Conservation (phyloP, 192 early-diverging fungal species). For the Coemansia sp. region DNA sequence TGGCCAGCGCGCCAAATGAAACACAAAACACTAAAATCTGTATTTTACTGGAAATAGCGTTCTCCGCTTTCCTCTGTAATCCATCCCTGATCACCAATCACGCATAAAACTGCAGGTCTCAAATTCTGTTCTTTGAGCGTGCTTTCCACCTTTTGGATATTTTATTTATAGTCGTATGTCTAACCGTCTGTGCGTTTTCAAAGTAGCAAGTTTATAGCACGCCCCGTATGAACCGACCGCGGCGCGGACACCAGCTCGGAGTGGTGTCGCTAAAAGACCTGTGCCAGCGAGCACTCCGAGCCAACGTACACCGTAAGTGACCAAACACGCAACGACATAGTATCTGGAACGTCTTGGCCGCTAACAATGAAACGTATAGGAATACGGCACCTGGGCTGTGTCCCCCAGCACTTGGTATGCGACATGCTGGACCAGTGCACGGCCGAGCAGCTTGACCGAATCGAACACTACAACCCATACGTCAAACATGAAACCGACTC, state of each 20-base stretch:
- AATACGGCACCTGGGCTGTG: slow-evolving; percentile 27
- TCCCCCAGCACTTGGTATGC: slow-evolving; percentile 37
- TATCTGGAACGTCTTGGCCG: too few species aligned
- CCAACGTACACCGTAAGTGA: slow-evolving; percentile 35
- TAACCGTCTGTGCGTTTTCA: too few species aligned
- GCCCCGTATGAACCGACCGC: slow-evolving; percentile 10
- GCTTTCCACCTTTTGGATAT: slow-evolving; percentile 3
- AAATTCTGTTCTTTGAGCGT: neutral
- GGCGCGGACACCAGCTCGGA: neutral
- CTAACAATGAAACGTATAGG: neutral
- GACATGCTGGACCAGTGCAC: slow-evolving; percentile 40
- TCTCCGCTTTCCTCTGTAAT: too few species aligned
- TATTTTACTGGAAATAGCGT: too few species aligned
- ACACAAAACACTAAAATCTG: too few species aligned
- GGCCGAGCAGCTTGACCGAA: slow-evolving; percentile 37
- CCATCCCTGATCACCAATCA: too few species aligned
- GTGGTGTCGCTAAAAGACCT: slow-evolving; percentile 38
- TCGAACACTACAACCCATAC: slow-evolving; percentile 47
- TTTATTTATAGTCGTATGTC: neutral
- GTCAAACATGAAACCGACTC: slow-evolving; percentile 43
- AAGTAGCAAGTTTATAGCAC: too few species aligned
- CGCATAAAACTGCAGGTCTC: too few species aligned
- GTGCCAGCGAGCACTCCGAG: slow-evolving; percentile 33
- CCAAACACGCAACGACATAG: neutral
- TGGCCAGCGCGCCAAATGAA: too few species aligned